Evolutionary conservation across 2,329 filamentous ascomycete genomes (phyloP), one percentile per base, ranked within the genome.

Genomic region (Thielaviopsis ethacetica): DNA sequence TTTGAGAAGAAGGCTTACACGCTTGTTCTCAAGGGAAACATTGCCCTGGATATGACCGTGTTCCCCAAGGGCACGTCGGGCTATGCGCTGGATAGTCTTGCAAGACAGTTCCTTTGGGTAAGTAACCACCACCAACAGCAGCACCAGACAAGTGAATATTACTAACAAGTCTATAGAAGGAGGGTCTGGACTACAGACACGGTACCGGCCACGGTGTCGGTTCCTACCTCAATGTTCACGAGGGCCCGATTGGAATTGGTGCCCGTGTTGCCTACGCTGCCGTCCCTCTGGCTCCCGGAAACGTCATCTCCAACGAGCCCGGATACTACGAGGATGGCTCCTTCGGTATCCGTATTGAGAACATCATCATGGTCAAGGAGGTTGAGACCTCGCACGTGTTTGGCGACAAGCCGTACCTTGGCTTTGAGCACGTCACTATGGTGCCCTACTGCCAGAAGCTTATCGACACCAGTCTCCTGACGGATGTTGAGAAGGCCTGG

Each of bases 341-440:
- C 47, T 98, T 95, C 67, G 93, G 93, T 19, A 93, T 98, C 64
- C 85, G 93, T 19, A 96, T 96, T 66, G 93, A 98, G 72, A 98
- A 98, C 69, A 83, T 98, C 66, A 82, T 95, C 63, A 85, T 97
- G 76, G 89, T 94, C 30, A 85, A 81, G 64, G 90, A 96, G 69
- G 85, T 86, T n/a, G 77, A 91, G 71, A 95, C 91, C 4, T 84
- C 84, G 62, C 80, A 95, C 71, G 82, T 84, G 41, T 97, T 97
- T 68, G 91, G 91, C 21, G 91, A 95, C 66, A 95, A 95, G 73
- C 86, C 91, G 1, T 98, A 88, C 72, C 76, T 97, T 41, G 90
- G 91, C 3, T 98, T 98, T 65, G 91, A 98, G 74, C 88, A 95
- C 70, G 90, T 97, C 64, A 98, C 93, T 0, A 89, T 98, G 89